Conservation (phyloP, 2,329 filamentous ascomycete genomes). For the Diplodia sapinea region DNA sequence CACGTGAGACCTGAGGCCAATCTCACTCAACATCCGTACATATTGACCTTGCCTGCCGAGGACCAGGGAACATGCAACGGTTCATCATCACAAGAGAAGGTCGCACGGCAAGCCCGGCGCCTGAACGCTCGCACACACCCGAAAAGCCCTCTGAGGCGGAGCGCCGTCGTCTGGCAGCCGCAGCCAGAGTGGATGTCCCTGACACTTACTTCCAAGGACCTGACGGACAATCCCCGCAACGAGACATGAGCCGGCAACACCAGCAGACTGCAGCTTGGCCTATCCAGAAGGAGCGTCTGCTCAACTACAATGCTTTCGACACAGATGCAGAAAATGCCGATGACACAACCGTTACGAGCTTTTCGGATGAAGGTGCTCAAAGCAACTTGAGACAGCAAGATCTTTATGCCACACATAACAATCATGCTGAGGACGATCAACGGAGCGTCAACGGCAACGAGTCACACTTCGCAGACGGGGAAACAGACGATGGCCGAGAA, state of each 20-base stretch:
- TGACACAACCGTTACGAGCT: conserved; percentile 7
- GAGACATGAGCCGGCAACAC: neutral
- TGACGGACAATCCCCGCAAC: neutral
- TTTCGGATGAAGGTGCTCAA: conserved; percentile 1
- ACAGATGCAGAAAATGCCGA: conserved; percentile 28
- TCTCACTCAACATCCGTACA: neutral
- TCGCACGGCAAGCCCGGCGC: conserved; percentile 5
- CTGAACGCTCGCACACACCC: neutral
- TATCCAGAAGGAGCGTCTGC: neutral
- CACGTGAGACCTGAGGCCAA: neutral
- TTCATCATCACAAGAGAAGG: neutral
- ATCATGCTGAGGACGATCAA: neutral
- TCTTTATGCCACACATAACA: neutral
- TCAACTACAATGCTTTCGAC: conserved; percentile 9
- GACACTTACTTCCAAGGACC: neutral
- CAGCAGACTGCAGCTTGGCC: neutral
- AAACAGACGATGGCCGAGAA: conserved; percentile 1
- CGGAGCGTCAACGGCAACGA: neutral
- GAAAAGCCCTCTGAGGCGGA: neutral
- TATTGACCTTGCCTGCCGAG: neutral
- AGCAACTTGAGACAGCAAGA: neutral
- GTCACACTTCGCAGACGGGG: conserved; percentile 2
- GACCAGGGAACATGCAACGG: neutral
- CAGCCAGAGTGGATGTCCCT: conserved; percentile 3
- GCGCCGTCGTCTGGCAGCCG: neutral